phyloP scores from a whole-genome alignment of 805 yeast genomes.

The Candida methanosorbosa region DNA sequence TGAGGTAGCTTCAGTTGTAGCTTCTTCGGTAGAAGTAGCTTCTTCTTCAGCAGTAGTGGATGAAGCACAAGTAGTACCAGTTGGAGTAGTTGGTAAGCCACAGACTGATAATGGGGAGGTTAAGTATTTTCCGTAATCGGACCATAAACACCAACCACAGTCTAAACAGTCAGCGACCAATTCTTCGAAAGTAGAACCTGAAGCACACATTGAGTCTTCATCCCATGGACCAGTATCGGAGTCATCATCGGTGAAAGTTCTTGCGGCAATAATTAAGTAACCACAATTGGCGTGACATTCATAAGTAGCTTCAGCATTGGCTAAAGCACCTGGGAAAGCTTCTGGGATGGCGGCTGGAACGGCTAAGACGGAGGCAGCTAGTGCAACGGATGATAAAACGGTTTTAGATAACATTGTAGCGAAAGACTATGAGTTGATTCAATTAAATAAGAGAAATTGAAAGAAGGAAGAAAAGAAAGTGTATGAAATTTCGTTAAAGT shows the following conservation, averaged over 20 bases:
- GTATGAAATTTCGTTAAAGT: not conserved
- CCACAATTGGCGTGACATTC: slow-evolving; percentile 29
- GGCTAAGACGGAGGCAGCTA: not conserved
- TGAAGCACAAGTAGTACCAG: slow-evolving; percentile 7
- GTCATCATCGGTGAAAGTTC: slow-evolving; percentile 14
- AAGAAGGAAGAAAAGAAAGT: not conserved
- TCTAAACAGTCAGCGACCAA: slow-evolving; percentile 23
- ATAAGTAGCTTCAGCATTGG: slow-evolving; percentile 18
- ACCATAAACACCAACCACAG: slow-evolving; percentile 31
- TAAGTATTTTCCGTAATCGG: slow-evolving; percentile 22
- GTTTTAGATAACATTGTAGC: slow-evolving; percentile 1
- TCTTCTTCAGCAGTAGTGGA: slow-evolving; percentile 11
- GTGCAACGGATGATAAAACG: not conserved
- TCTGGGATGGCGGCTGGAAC: not conserved
- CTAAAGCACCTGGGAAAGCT: slow-evolving; percentile 1
- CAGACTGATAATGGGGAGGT: slow-evolving; percentile 7
- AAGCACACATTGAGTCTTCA: slow-evolving; percentile 6
- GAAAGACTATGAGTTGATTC: not conserved
- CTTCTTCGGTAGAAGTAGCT: slow-evolving; percentile 6
- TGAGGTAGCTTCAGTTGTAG: slow-evolving; percentile 6
- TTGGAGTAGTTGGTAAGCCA: slow-evolving; percentile 6
- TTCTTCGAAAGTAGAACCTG: slow-evolving; percentile 14
- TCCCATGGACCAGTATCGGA: slow-evolving; percentile 6
- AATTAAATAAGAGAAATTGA: not conserved
- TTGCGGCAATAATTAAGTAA: slow-evolving; percentile 22